Evolutionary conservation across 2,329 filamentous ascomycete species (phyloP), one percentile per base, ranked within the genome.

Genomic region (Pseudogymnoascus sp.): DNA sequence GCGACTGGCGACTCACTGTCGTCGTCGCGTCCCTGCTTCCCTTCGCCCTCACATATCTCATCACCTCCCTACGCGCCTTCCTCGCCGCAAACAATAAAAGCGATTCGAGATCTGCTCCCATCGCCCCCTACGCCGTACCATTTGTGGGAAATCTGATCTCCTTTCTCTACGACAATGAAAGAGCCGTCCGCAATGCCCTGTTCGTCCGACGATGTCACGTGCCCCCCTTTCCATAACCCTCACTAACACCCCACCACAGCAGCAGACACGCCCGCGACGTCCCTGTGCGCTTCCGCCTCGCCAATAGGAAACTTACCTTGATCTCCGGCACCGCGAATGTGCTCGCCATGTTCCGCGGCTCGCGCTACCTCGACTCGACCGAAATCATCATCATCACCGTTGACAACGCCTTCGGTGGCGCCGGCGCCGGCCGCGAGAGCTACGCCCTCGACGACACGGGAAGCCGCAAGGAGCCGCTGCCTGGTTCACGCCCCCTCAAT

Each of bases 261-360:
- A 50, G 62, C 3, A 59, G 37, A 4, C 67, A 66, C 42, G 67
- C 66, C 21, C 53, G 61, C 5, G 59, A 56, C n/a, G 31, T 66
- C 8, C 67, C 67, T 4, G 64, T 69, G 11, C 62, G 62, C 10
- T 64, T 69, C n/a, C 61, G 64, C 10, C 46, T 68, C 10, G 46
- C 61, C 1, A 65, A 64, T n/a, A 42, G 31, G 37, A 68, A 65
- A 31, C 46, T 69, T 21, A 50, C 62, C 16, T 65, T 65, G 40
- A 64, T 69, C n/a, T 69, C 66, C 10, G 68, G 67, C 7, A 53
- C 64, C 14, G 63, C 66, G 1, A 63, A 64, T 42, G 38, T 68
- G 1, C 66, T 67, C 1, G 60, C 59, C 7, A 21, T 70, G 1
- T 70, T 69, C 53, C 62, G 62, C 36, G 16, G 50, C 4, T 68